Base-by-base conservation (phyloP, 1,139 yeast species). In the Saccharomycopsis hybrid region DNA sequence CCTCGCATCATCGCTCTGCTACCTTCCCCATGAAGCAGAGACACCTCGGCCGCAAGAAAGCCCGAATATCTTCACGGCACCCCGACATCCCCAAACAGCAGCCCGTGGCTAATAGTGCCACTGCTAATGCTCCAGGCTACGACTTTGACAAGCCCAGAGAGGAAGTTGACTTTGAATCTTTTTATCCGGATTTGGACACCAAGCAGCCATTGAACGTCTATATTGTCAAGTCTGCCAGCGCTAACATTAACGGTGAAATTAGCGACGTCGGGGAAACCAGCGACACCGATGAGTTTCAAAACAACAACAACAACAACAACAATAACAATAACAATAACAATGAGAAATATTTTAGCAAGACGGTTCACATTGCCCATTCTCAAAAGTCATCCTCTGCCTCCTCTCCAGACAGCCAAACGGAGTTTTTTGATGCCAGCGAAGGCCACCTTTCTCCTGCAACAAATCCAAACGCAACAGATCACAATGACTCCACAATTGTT, bases 61-160 rank as follows among this genome's bases (percentile, higher is more conserved):
- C 33, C 27, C 35, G 47, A 37, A 7, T 40, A 27, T 28, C 43
- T 11, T 18, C 18, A 18, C 4, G 35, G 13, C 24, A 13, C 13
- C 25, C 5, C 24, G 47, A 8, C 2, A 28, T 24, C 41, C 37
- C 11, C 33, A 27, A 30, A 27, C 27, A 24, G n/a, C 11, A 5
- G n/a, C n/a, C 3, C 29, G 9, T 24, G 41, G 24, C 38, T 4
- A 18, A 9, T 5, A n/a, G 24, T 8, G 29, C 28, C n/a, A 36
- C 18, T 25, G 35, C 2, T 38, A 30, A 24, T 9, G 18, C 18
- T 18, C 18, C 18, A 18, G 44, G 42, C 7, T 48, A 48, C 36
- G 51, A 48, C 29, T 29, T 30, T 3, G 55, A 52, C 18, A 53
- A 53, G 41, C 55, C 55, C 5, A 25, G 55, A 18, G 55, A 53